Percentiles rank a stretch among this genome's conserved stretches.
phyloP scores from a whole-genome alignment of 2,329 filamentous ascomycete species.

The Mycosphaerella arachidis region DNA sequence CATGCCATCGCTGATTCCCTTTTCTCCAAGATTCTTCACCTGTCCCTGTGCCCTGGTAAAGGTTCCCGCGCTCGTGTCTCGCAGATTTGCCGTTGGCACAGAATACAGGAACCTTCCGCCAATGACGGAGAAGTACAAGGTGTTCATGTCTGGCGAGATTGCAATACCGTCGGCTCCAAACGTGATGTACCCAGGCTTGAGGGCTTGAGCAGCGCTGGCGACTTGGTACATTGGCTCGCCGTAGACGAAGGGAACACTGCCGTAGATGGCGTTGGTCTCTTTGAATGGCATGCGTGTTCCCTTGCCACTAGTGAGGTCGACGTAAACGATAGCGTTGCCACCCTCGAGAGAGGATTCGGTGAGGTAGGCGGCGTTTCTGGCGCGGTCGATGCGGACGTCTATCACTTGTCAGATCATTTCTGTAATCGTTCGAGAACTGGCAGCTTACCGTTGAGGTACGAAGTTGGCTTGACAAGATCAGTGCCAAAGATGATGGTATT shows the following conservation, averaged over 20 bases:
- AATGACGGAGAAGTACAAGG: slow-evolving; percentile 42
- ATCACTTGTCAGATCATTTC: too few species aligned
- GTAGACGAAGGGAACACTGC: slow-evolving; percentile 35
- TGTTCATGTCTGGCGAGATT: slow-evolving; percentile 41
- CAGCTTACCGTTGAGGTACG: slow-evolving; percentile 42
- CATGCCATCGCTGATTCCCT: slow-evolving; percentile 47
- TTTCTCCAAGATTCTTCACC: slow-evolving; percentile 41
- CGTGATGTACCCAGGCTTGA: slow-evolving; percentile 34
- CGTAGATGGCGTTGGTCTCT: slow-evolving; percentile 24
- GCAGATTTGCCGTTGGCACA: slow-evolving; percentile 40
- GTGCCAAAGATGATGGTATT: slow-evolving; percentile 46
- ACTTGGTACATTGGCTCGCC: slow-evolving; percentile 41
- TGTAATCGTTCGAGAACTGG: too few species aligned
- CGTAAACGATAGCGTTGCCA: slow-evolving; percentile 44
- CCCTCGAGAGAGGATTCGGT: slow-evolving; percentile 46
- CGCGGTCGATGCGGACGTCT: slow-evolving; percentile 48
- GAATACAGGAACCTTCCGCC: slow-evolving; percentile 41
- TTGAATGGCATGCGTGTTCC: slow-evolving; percentile 46
- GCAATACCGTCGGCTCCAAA: slow-evolving; percentile 48
- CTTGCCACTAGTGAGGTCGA: slow-evolving; percentile 44
- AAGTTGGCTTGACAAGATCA: slow-evolving; percentile 41
- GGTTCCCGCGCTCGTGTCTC: slow-evolving; percentile 19
- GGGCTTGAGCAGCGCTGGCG: slow-evolving; percentile 18
- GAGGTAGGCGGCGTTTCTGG: slow-evolving; percentile 44
- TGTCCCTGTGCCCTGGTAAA: slow-evolving; percentile 41